Evolutionary conservation across 2,329 filamentous ascomycete genomes (phyloP).

Genomic region (Cordyceps tenuipes): DNA sequence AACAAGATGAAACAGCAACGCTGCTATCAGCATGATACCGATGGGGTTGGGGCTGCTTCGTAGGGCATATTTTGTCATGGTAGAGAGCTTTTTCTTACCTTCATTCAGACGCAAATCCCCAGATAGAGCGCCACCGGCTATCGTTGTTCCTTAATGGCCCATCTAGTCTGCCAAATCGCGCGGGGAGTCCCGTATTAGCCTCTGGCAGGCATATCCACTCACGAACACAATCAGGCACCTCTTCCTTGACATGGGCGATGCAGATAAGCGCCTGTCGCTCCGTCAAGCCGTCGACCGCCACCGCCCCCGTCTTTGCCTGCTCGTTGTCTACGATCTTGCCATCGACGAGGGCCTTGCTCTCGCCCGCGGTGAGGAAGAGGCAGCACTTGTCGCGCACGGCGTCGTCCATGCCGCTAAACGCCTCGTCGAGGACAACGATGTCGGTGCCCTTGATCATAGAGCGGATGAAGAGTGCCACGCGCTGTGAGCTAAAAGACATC

Average conservation of each 20-base stretch:
- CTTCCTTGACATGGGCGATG: conserved; percentile 83
- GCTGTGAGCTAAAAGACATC: conserved; percentile 72
- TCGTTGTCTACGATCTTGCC: conserved; percentile 39
- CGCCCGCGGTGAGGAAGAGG: conserved; percentile 63
- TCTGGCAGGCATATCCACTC: conserved; percentile 85
- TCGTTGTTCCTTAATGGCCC: conserved; percentile 51
- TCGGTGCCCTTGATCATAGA: conserved; percentile 74
- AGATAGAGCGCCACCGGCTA: conserved; percentile 57
- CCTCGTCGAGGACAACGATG: conserved; percentile 78
- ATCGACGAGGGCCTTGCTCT: conserved; percentile 34
- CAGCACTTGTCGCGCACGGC: conserved; percentile 79
- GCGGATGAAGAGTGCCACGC: conserved; percentile 75
- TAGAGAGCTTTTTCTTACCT: background rate
- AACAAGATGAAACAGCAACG: background rate
- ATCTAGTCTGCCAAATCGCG: conserved; percentile 56
- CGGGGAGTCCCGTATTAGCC: conserved; percentile 51
- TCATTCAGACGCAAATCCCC: conserved; percentile 34
- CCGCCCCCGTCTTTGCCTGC: conserved; percentile 32
- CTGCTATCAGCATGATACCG: background rate
- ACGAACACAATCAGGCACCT: conserved; percentile 74
- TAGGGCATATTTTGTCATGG: background rate
- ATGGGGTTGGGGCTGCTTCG: background rate
- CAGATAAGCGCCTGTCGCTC: conserved; percentile 76
- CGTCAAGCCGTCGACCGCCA: conserved; percentile 54
- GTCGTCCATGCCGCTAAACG: conserved; percentile 79